Base-by-base conservation (phyloP, 257 asterid species). In the Cordia subcordata region DNA sequence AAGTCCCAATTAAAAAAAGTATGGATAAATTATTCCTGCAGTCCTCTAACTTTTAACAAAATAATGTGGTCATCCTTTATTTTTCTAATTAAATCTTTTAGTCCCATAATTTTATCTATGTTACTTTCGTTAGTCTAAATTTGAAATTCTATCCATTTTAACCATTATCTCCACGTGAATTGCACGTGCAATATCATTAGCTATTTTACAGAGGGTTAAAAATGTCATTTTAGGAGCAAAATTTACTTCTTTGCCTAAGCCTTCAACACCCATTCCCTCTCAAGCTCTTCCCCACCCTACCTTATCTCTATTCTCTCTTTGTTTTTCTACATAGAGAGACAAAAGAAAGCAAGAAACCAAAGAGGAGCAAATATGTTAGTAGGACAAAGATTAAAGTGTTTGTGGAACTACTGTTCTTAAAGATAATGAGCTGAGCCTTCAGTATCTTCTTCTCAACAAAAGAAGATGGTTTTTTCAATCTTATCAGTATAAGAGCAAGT, bases 351-450 rank as follows among this genome's bases (percentile, higher is more conserved):
- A 44, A 27, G 56, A 73, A 58, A 56, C 37, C 49, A 42, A 8
- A 55, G 63, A 68, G 8, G 42, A 45, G 63, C 56, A 79, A 81
- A 85, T 68, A 82, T 79, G 94, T 69, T 66, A 50, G 57, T 62
- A 71, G 73, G 72, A 81, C 64, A 71, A 76, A 88, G 85, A 80
- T 85, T 81, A 60, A 77, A 40, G 38, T 17, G 46, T 20, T 63
- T 21, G 49, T 6, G 19, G 33, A 38, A 51, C 37, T 68, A 60
- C 83, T 68, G 65, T 63, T 69, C 73, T 59, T 62, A 22, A 74
- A 73, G 82, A 84, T 84, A 81, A 84, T 84, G 90, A 78, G 80
- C 82, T 81, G 75, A 78, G 80, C 67, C 85, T 74, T 49, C 61
- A 42, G 66, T 62, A 70, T 72, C 89, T 81, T 86, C 95, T 84